Evolutionary conservation across 1,284 basidiomycete genomes (phyloP).

Genomic region (Naganishia albida): DNA sequence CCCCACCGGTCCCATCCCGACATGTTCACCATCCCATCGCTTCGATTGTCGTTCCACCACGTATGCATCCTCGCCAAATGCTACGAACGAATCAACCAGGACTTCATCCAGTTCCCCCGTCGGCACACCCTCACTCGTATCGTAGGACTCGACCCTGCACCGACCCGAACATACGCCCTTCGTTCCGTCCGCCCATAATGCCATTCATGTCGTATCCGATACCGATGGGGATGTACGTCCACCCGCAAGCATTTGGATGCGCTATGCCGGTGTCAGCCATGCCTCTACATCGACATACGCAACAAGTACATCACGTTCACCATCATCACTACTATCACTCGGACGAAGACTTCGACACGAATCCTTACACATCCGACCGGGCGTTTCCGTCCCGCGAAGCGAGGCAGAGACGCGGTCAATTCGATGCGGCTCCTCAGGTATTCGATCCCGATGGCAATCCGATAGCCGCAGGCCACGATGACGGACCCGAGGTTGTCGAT

Average conservation of each 20-base stretch:
- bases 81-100: neutral
- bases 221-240: neutral
- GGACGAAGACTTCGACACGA: neutral
- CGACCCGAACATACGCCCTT: neutral
- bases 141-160: neutral
- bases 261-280: neutral
- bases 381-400: slow-evolving; percentile 16
- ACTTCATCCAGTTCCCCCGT: neutral
- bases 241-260: neutral
- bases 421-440: neutral
- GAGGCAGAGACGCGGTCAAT: neutral
- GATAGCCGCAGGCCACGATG: neutral
- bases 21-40: neutral
- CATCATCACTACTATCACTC: slow-evolving; percentile 18
- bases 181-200: neutral
- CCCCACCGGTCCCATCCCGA: too few relatives aligned
- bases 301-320: slow-evolving; percentile 10
- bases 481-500: slow-evolving; percentile 8
- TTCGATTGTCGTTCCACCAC: neutral
- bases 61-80: neutral
- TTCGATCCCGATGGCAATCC: slow-evolving; percentile 17
- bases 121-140: neutral
- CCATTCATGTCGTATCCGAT: neutral
- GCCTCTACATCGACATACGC: neutral
- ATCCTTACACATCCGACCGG: neutral